Evolutionary conservation across 2,329 filamentous ascomycete genomes (phyloP), one percentile per base, ranked within the genome.

Genomic region (Colletotrichum scovillei): DNA sequence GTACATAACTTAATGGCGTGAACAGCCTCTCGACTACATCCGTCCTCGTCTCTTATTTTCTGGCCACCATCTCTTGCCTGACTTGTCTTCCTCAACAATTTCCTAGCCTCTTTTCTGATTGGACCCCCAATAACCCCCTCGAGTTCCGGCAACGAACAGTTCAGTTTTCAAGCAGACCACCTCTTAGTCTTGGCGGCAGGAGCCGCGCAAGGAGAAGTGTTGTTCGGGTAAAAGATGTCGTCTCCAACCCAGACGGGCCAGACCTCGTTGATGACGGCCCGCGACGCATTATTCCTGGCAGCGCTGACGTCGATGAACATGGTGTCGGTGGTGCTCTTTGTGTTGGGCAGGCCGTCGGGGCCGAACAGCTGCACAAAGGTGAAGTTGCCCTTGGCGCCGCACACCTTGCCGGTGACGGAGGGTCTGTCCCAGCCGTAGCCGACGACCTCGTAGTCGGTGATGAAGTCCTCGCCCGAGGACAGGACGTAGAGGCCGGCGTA

Each of bases 121-220:
- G 19, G 1, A 11, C 12, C 7, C 6, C n/a, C 16, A 8, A 8
- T 24, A 3, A 32, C 32, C 9, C 3, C 19, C 2, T 9, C 8
- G 4, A 12, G 3, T 30, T 42, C 26, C 11, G 16, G 3, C 28
- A 3, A 22, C 35, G 5, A 1, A 24, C 8, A 4, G 26, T 5
- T 32, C 14, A 59, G 52, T 4, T 53, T 24, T 7, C 3, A 63
- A 63, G 62, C 62, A 35, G 46, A n/a, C 30, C 46, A 42, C 4
- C 28, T 55, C 12, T 26, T n/a, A 5, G 28, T 52, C 35, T 46
- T 49, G 5, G 63, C 22, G 24, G 16, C 52, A 30, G 35, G 32
- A 22, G 42, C 42, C 26, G 52, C 26, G 28, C 59, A 69, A 3
- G 67, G 67, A n/a, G 59, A 38, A n/a, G 67, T 69, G 52, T 69